phyloP scores from a whole-genome alignment of 768 basidiomycete genomes.

The Mycena capillaripes region DNA sequence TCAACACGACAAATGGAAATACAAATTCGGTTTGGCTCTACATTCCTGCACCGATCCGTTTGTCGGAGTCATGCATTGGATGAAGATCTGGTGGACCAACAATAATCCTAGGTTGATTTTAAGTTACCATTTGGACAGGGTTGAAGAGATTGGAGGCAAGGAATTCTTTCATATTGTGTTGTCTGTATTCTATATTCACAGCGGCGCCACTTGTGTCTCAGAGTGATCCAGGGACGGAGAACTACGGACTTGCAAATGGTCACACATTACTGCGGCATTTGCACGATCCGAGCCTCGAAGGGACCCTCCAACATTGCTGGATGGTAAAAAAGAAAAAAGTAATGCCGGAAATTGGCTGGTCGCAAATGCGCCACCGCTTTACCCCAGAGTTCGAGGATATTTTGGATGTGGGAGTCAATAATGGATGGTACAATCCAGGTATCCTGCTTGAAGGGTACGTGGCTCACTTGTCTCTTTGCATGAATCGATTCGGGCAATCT shows the following conservation, averaged over 20 bases:
- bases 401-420: neutral
- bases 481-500: neutral
- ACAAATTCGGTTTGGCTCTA: neutral
- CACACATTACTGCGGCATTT: slow-evolving; percentile 43
- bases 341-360: slow-evolving; percentile 44
- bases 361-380: neutral
- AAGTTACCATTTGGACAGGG: neutral
- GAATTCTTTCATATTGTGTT: no score
- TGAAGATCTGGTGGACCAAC: slow-evolving; percentile 45
- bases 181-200: slow-evolving; percentile 43
- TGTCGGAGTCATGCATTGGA: slow-evolving; percentile 38
- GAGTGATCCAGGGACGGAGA: slow-evolving; percentile 41
- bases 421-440: slow-evolving; percentile 12
- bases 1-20: neutral
- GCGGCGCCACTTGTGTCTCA: slow-evolving; percentile 42
- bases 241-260: slow-evolving; percentile 42
- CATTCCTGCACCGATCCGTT: slow-evolving; percentile 31
- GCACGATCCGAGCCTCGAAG: slow-evolving; percentile 41
- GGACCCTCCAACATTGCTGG: slow-evolving; percentile 45
- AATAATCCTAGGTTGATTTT: slow-evolving; percentile 39
- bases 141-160: neutral
- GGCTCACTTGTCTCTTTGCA: neutral
- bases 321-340: slow-evolving; percentile 41
- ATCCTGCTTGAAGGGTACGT: neutral
- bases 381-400: slow-evolving; percentile 6